Evolutionary conservation across 1,284 basidiomycete genomes (phyloP).

Genomic region (Trichosporon asahii): DNA sequence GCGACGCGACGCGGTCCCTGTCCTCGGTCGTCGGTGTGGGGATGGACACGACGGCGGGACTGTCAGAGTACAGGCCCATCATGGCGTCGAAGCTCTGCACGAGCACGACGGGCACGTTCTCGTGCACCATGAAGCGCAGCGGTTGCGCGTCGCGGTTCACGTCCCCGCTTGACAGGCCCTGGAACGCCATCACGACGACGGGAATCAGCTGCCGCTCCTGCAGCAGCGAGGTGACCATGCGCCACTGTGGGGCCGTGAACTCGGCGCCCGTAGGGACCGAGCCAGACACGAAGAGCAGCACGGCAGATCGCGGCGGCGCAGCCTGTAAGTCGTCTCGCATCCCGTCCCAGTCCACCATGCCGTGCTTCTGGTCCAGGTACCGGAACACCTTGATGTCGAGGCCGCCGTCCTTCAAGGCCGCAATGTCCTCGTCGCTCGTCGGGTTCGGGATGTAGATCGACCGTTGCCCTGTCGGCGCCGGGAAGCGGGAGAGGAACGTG

Average conservation of each 20-base stretch:
- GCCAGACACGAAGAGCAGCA: slow-evolving; percentile 88
- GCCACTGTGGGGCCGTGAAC: slow-evolving; percentile 86
- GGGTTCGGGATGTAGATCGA: slow-evolving; percentile 42
- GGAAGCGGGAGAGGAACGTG: slow-evolving; percentile 76
- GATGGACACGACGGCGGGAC: slow-evolving; percentile 47
- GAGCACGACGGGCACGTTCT: slow-evolving; percentile 47
- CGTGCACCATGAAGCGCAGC: slow-evolving; percentile 49
- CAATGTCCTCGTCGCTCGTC: slow-evolving; percentile 42
- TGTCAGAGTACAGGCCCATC: slow-evolving; percentile 50
- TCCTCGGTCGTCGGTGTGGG: slow-evolving; percentile 38
- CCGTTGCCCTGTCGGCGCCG: slow-evolving; percentile 22
- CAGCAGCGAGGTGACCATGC: slow-evolving; percentile 57
- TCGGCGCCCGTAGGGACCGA: slow-evolving; percentile 97
- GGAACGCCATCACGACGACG: slow-evolving; percentile 47
- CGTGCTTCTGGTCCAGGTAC: slow-evolving; percentile 87
- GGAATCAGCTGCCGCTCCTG: slow-evolving; percentile 46
- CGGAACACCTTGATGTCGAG: slow-evolving; percentile 44
- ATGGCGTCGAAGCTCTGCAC: slow-evolving; percentile 50
- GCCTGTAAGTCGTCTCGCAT: slow-evolving; percentile 63
- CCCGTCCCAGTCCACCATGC: slow-evolving; percentile 77
- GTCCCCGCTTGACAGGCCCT: slow-evolving; percentile 49
- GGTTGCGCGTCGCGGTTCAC: slow-evolving; percentile 47
- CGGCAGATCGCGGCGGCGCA: slow-evolving; percentile 66
- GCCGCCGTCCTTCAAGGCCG: slow-evolving; percentile 42
- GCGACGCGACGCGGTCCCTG: slow-evolving; percentile 43